phyloP scores from a whole-genome alignment of 2,329 filamentous ascomycete species.

The Pseudopithomyces chartarum region DNA sequence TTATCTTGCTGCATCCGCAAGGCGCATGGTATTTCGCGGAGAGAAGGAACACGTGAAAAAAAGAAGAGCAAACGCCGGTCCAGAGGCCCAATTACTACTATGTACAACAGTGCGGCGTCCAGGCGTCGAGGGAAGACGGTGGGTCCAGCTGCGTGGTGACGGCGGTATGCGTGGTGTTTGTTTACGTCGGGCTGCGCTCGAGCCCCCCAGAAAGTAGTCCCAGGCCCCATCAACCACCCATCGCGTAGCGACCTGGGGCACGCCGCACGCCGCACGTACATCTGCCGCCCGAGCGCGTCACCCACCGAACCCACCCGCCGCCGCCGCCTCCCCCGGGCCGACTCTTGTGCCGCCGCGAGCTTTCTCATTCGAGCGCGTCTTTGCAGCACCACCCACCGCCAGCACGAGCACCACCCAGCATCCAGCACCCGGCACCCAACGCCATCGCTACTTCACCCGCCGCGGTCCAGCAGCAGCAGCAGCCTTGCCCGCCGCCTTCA shows the following conservation, averaged over 20 bases:
- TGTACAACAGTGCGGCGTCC: constrained; percentile 31
- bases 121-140: constrained; percentile 11
- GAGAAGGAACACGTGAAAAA: constrained; percentile 13
- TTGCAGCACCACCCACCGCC: neutral
- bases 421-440: too few species aligned
- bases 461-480: neutral
- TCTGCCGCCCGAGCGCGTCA: neutral
- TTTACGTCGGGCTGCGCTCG: constrained; percentile 21
- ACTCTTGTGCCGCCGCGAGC: neutral
- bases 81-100: constrained; percentile 24
- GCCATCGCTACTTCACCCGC: neutral
- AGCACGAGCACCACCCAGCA: neutral
- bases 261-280: too few species aligned
- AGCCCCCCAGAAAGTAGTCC: constrained; percentile 18
- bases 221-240: too few species aligned
- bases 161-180: constrained; percentile 17
- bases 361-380: constrained; percentile 7
- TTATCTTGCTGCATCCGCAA: constrained; percentile 19
- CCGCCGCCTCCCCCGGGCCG: neutral
- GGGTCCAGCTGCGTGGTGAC: constrained; percentile 16
- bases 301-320: neutral
- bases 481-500: neutral
- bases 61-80: constrained; percentile 9
- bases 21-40: constrained; percentile 30
- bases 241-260: neutral